Conservation (phyloP, 1,284 basidiomycete genomes). For the Coniophora puteana region DNA sequence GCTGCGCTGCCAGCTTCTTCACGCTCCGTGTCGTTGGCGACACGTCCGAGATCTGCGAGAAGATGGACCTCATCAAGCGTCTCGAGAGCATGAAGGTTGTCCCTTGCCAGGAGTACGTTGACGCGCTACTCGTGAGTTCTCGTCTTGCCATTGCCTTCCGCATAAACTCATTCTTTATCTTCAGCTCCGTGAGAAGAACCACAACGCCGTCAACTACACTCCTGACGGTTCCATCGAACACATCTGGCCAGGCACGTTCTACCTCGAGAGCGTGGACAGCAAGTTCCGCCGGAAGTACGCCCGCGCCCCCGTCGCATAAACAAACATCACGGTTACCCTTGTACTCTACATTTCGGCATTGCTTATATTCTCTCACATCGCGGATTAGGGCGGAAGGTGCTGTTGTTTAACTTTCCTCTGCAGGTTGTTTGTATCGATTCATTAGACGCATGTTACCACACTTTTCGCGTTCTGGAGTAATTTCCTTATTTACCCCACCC, state of each 20-base stretch:
- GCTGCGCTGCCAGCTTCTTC: conserved; percentile 92
- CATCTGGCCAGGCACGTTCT: conserved; percentile 93
- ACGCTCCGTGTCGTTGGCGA: conserved; percentile 83
- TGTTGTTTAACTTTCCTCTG: too few species aligned
- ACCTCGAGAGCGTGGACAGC: conserved; percentile 89
- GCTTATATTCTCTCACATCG: too few species aligned
- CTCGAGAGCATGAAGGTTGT: conserved; percentile 88
- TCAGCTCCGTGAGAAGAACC: conserved; percentile 93
- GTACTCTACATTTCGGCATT: too few species aligned
- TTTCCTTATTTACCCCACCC: too few species aligned
- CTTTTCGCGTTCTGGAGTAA: too few species aligned
- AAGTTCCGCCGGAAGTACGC: conserved; percentile 92
- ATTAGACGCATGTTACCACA: too few species aligned
- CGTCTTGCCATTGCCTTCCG: not conserved
- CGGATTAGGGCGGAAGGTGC: too few species aligned
- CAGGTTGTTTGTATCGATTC: too few species aligned
- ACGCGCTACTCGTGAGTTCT: conserved; percentile 62
- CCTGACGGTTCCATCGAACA: conserved; percentile 87
- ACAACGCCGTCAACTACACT: conserved; percentile 86
- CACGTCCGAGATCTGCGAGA: conserved; percentile 74
- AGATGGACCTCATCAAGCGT: conserved; percentile 77
- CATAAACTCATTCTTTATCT: conserved; percentile 5
- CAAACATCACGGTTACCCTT: not conserved
- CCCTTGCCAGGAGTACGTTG: conserved; percentile 83
- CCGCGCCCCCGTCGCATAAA: conserved; percentile 45